Conservation (phyloP, 768 basidiomycete species). For the Myochromella boudieri region DNA sequence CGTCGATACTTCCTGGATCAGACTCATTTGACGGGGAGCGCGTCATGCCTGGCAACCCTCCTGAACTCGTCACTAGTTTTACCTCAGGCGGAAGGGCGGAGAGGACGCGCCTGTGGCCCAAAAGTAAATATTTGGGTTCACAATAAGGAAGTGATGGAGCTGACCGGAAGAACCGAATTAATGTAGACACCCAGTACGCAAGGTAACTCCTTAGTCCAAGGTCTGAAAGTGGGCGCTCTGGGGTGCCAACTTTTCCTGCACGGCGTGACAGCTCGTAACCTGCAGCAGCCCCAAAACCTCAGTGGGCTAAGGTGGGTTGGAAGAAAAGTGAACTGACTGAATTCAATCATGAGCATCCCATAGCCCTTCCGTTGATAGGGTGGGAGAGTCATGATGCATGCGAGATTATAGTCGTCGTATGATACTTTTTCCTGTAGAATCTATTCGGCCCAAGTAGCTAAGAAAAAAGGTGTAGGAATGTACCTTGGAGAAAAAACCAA, state of each 20-base stretch:
- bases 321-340: conserved; percentile 67
- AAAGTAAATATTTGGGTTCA: not conserved
- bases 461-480: not conserved
- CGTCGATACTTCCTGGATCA: too few species aligned
- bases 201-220: conserved; percentile 90
- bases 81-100: conserved; percentile 59
- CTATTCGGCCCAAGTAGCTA: not conserved
- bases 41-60: conserved; percentile 40
- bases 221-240: conserved; percentile 93
- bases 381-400: conserved; percentile 93
- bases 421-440: conserved; percentile 83
- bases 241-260: conserved; percentile 80
- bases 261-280: conserved; percentile 91
- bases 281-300: conserved; percentile 29
- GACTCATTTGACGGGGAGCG: conserved; percentile 32
- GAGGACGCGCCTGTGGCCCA: conserved; percentile 47
- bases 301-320: not conserved
- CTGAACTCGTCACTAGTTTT: conserved; percentile 41
- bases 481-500: conserved; percentile 73
- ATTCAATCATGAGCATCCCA: conserved; percentile 96
- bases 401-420: conserved; percentile 96
- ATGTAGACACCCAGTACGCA: conserved; percentile 81
- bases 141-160: conserved; percentile 13
- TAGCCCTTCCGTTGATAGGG: conserved; percentile 89
- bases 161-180: conserved; percentile 83